Percentiles rank a stretch among this genome's conserved stretches.
These are phyloP conservation scores for Phialocephala subalpina DNA, from an alignment of 2,329 filamentous ascomycete genomes.

Conservation along the genomic window DNA sequence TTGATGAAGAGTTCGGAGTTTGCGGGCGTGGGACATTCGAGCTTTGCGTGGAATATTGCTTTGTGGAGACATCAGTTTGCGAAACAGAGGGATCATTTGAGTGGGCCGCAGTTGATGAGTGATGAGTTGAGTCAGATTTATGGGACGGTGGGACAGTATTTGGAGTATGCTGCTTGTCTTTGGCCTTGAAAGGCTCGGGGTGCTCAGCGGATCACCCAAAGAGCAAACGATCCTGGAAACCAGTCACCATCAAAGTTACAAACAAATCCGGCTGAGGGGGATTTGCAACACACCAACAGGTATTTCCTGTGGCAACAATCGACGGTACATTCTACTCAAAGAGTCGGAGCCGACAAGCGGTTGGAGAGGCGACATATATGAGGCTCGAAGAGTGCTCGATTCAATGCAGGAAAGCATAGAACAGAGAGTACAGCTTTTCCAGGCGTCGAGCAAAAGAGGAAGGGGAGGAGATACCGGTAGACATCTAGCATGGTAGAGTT, in stretches of 20 bases:
- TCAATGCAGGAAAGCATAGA: too few relatives aligned
- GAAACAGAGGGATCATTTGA: slow-evolving; percentile 27
- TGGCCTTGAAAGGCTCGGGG: slow-evolving; percentile 36
- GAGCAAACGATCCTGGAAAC: too few relatives aligned
- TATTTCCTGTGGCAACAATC: too few relatives aligned
- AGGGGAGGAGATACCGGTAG: too few relatives aligned
- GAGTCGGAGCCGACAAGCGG: too few relatives aligned
- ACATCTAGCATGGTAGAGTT: too few relatives aligned
- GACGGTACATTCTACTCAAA: not conserved
- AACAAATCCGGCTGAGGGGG: not conserved
- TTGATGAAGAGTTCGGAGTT: slow-evolving; percentile 52
- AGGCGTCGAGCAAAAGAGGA: too few relatives aligned
- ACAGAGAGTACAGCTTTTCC: too few relatives aligned
- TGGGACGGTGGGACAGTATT: slow-evolving; percentile 30
- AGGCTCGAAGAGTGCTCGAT: not conserved
- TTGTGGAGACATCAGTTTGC: slow-evolving; percentile 37
- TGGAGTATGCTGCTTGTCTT: slow-evolving; percentile 37
- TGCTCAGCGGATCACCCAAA: too few relatives aligned
- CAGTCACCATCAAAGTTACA: too few relatives aligned
- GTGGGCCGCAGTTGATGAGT: slow-evolving; percentile 34
- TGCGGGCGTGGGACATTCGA: slow-evolving; percentile 52
- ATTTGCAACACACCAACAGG: too few relatives aligned
- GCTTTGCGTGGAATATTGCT: slow-evolving; percentile 56
- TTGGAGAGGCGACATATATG: not conserved
- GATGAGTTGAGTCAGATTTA: slow-evolving; percentile 40